Evolutionary conservation across 2,329 filamentous ascomycete genomes (phyloP).

Genomic region (Aspergillus pseudoglaucus): DNA sequence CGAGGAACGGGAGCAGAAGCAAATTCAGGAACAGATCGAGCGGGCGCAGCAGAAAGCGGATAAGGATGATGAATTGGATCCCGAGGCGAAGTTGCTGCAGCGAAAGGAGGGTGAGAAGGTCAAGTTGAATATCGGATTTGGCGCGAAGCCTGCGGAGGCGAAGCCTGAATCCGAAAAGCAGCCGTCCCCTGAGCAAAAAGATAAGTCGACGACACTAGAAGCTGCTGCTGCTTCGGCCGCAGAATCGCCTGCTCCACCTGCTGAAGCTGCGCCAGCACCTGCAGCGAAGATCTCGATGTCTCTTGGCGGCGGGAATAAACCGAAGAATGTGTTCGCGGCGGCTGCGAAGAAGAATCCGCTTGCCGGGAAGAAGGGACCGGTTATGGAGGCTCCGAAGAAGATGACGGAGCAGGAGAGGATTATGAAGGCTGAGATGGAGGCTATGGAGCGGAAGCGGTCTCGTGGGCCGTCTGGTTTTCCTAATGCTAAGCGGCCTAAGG

Average conservation of each 20-base stretch:
- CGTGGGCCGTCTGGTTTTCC: constrained; percentile 23
- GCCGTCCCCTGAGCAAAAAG: constrained; percentile 19
- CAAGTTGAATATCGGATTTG: constrained; percentile 58
- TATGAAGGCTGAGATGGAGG: constrained; percentile 67
- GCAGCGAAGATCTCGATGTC: constrained; percentile 55
- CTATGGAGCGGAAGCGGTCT: constrained; percentile 60
- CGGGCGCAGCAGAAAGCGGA: constrained; percentile 60
- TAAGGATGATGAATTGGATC: constrained; percentile 37
- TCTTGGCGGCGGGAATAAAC: constrained; percentile 43
- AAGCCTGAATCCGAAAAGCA: constrained; percentile 18
- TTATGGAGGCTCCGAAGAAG: constrained; percentile 61
- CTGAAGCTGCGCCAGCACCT: constrained; percentile 11
- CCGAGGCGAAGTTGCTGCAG: constrained; percentile 39
- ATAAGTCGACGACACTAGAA: constrained; percentile 8
- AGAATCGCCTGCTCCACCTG: constrained; percentile 10
- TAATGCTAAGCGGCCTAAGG: constrained; percentile 29
- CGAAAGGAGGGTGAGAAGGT: constrained; percentile 69
- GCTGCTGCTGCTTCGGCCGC: constrained; percentile 7
- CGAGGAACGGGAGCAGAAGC: constrained; percentile 77
- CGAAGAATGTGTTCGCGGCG: constrained; percentile 62
- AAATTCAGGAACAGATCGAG: constrained; percentile 78
- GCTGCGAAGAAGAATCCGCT: constrained; percentile 64
- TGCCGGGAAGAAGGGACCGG: constrained; percentile 57
- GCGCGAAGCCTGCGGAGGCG: constrained; percentile 17
- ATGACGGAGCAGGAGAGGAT: constrained; percentile 85